These are phyloP conservation scores for Orychophragmus violaceus DNA, from an alignment of 345 rosid species.

Conservation along the genomic window DNA sequence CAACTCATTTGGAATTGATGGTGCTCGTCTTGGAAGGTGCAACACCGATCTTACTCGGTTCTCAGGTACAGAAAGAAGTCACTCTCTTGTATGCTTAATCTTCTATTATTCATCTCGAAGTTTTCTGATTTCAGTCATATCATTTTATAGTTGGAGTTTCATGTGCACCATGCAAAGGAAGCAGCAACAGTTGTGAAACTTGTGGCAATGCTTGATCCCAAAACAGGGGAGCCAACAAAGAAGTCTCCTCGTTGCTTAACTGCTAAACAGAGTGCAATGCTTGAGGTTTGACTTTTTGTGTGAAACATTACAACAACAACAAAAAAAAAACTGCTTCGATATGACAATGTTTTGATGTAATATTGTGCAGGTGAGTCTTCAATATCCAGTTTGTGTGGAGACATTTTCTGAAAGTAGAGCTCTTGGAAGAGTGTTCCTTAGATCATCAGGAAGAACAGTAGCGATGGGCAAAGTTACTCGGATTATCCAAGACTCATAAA, in stretches of 20 bases:
- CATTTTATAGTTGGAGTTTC: conserved; percentile 70
- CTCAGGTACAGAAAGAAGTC: conserved; percentile 43
- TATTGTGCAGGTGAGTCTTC: conserved; percentile 51
- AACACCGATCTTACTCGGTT: conserved; percentile 69
- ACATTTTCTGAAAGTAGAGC: conserved; percentile 68
- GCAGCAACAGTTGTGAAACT: conserved; percentile 66
- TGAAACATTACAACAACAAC: background rate
- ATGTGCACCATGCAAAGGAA: conserved; percentile 76
- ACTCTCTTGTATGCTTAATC: background rate
- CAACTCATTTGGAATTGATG: conserved; percentile 65
- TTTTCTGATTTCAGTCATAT: background rate
- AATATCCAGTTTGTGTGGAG: conserved; percentile 57
- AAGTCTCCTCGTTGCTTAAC: conserved; percentile 72
- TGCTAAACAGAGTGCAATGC: conserved; percentile 71
- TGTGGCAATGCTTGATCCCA: conserved; percentile 61
- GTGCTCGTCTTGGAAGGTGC: conserved; percentile 67
- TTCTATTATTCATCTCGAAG: background rate
- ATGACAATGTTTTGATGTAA: background rate
- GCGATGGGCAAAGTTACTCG: conserved; percentile 67
- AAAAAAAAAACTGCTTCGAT: background rate
- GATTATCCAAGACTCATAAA: conserved; percentile 40
- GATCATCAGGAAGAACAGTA: conserved; percentile 74
- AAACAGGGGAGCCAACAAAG: conserved; percentile 74
- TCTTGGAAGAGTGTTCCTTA: conserved; percentile 80
- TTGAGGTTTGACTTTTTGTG: conserved; percentile 44